A percentile compares a stretch with the other conserved stretches of the same genome.
These are phyloP conservation scores for Datisca glomerata DNA, from an alignment of 306 rosid genomes.

Conservation along the genomic window DNA sequence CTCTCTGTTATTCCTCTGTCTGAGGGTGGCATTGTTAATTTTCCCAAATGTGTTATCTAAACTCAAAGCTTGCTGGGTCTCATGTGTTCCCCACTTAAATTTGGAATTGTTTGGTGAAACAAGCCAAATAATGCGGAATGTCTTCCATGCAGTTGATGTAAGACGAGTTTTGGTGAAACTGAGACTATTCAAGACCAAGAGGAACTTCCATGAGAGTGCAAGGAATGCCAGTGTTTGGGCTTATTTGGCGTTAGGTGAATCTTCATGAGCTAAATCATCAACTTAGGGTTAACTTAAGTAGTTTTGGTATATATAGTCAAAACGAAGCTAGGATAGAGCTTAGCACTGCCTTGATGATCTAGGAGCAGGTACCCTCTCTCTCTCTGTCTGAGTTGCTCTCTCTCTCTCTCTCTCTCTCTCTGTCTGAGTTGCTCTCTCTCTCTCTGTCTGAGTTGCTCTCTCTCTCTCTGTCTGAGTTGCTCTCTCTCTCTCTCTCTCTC, in stretches of 20 bases:
- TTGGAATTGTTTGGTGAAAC: slow-evolving; percentile 68
- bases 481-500: no score
- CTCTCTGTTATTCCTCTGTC: slow-evolving; percentile 43
- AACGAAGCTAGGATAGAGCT: no score
- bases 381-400: no score
- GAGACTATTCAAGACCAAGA: slow-evolving; percentile 45
- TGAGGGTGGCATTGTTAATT: slow-evolving; percentile 29
- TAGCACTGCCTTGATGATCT: no score
- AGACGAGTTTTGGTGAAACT: slow-evolving; percentile 62
- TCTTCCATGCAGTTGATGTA: slow-evolving; percentile 42
- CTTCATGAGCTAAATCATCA: no score
- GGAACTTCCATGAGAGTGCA: slow-evolving; percentile 37
- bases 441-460: no score
- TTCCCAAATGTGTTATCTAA: slow-evolving; percentile 24
- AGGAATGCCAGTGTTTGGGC: slow-evolving; percentile 7
- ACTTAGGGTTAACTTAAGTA: no score
- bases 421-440: no score
- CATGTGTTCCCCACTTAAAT: slow-evolving; percentile 39
- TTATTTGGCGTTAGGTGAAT: slow-evolving; percentile 7
- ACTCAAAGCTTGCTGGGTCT: slow-evolving; percentile 39
- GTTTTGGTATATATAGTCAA: no score
- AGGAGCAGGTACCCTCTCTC: no score
- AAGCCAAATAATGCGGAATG: slow-evolving; percentile 42
- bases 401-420: no score
- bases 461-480: no score